Conservation (phyloP, 163 green algal genomes). For the Chlamydomonas reinhardtii region DNA sequence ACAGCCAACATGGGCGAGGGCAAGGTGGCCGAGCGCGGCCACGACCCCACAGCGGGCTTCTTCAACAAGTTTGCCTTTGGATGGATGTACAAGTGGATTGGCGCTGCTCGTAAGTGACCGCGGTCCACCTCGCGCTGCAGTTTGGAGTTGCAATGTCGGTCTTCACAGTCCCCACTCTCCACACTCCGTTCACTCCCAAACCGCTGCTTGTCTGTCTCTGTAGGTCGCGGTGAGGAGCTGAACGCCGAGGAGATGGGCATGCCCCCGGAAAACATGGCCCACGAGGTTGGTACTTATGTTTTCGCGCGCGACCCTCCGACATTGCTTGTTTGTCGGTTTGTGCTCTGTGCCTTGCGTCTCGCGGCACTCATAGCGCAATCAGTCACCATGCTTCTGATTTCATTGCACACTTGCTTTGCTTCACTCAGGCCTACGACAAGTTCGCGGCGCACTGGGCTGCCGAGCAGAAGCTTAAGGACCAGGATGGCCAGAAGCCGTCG, state of each 20-base stretch:
- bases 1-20: background rate
- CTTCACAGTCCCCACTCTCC: background rate
- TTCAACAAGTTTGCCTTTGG: conserved; percentile 38
- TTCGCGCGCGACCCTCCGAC: background rate
- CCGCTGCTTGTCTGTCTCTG: background rate
- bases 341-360: too few relatives aligned
- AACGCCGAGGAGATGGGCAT: conserved; percentile 21
- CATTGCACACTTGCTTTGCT: background rate
- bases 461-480: conserved; percentile 39
- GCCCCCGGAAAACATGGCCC: conserved; percentile 16
- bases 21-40: background rate
- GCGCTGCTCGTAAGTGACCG: conserved; percentile 13
- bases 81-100: conserved; percentile 40
- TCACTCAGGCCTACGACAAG: conserved; percentile 17
- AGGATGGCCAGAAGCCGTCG: conserved; percentile 1
- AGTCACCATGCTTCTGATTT: background rate
- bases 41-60: conserved; percentile 38
- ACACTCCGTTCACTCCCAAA: background rate
- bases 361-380: background rate
- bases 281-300: conserved; percentile 11
- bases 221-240: background rate
- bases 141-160: too few relatives aligned
- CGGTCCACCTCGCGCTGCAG: background rate
- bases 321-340: too few relatives aligned
- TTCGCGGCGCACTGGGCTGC: conserved; percentile 29